Evolutionary conservation across 2,329 filamentous ascomycete genomes (phyloP).

Genomic region (Ustulina deusta): DNA sequence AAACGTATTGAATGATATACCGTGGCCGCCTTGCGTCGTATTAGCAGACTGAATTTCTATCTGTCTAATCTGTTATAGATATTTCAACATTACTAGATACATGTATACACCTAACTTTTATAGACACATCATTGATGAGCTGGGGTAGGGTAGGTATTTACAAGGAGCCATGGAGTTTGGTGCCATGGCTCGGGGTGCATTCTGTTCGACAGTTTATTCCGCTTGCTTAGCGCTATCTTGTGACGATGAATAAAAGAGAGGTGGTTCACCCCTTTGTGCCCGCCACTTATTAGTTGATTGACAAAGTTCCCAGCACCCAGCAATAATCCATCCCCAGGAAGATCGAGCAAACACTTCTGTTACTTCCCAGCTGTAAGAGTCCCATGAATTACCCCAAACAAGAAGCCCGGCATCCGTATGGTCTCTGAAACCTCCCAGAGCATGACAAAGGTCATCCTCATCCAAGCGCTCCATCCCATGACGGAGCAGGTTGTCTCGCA

Average conservation of each 20-base stretch:
- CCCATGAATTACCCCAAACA: conserved; percentile 41
- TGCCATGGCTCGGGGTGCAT: background rate
- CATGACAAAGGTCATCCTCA: conserved; percentile 42
- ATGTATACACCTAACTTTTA: too few species aligned
- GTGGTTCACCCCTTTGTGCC: conserved; percentile 35
- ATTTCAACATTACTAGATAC: too few species aligned
- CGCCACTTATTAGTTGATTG: conserved; percentile 39
- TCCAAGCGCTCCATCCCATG: conserved; percentile 27
- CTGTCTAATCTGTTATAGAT: too few species aligned
- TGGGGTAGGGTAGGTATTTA: background rate
- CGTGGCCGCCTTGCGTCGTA: too few species aligned
- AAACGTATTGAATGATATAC: too few species aligned
- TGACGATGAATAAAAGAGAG: conserved; percentile 26
- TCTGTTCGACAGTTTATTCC: background rate
- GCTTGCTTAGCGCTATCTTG: background rate
- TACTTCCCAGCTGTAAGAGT: conserved; percentile 35
- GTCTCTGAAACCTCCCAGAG: conserved; percentile 15
- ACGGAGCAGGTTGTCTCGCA: conserved; percentile 52
- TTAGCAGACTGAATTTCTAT: too few species aligned
- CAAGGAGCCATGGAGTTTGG: background rate
- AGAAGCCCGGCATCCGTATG: conserved; percentile 25
- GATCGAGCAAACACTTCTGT: conserved; percentile 34
- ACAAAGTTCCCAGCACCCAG: conserved; percentile 34
- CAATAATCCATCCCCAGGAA: conserved; percentile 34
- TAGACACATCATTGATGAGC: background rate